Base-by-base conservation (phyloP, 805 yeast species). In the Metschnikowia kunwiensis region DNA sequence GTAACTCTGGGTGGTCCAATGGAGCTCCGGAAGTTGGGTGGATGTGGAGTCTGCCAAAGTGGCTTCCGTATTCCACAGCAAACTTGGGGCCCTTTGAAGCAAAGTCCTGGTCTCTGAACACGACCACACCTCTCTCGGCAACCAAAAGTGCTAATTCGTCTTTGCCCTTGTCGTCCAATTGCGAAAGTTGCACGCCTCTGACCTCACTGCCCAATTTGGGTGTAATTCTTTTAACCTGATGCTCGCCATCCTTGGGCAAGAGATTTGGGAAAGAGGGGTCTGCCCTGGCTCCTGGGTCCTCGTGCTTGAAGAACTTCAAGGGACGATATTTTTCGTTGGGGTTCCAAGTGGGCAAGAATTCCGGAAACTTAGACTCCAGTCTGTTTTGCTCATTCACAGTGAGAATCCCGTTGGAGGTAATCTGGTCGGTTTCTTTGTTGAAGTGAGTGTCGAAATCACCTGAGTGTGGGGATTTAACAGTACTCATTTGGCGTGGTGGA, bases 21-120 rank as follows among this genome's bases (percentile, higher is more conserved):
- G 84, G 87, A 11, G 84, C 79, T 15, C 88, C 87, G 8, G 84
- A 76, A 9, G 85, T 78, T 30, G 86, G 86, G 54, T 83, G 89
- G 42, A 80, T 70, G 57, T 83, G 88, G 42, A 78, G 68, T 23
- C 79, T 78, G 22, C 91, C 89, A 54, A 78, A 83, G 54, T 82
- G 75, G 30, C 59, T 61, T 32, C 83, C 86, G 60, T 68, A 79
- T 25, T 80, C 66, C 17, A 65, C 73, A 19, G 58, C 72, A 46
- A 68, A 71, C 19, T 61, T 64, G 3, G 78, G 75, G 5, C 81
- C 77, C 39, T 71, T 59, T 8, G 24, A 27, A 11, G 42, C 45
- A 44, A 83, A 72, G 55, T 83, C 86, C 58, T 81, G 86, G 42
- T 77, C 71, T 52, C 82, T 70, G 57, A 81, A 78, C 4, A 77